These are phyloP conservation scores for Cucurbita moschata DNA, from an alignment of 306 rosid species.

Conservation along the genomic window DNA sequence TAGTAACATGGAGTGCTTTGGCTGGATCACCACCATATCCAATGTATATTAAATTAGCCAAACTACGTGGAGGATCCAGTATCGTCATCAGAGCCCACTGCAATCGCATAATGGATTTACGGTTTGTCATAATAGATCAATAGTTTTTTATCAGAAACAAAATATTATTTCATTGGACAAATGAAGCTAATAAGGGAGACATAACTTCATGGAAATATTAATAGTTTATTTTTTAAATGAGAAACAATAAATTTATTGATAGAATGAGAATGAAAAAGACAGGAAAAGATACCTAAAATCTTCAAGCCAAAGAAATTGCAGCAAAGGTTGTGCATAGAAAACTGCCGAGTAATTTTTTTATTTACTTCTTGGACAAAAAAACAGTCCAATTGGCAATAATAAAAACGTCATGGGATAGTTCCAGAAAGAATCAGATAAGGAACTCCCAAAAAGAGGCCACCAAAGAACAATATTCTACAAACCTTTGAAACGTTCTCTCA, in stretches of 20 bases:
- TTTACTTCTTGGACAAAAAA: not conserved
- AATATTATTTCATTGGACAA: not conserved
- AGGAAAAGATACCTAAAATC: not conserved
- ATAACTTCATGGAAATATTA: not conserved
- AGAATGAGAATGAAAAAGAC: not conserved
- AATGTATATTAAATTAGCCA: conserved; percentile 76
- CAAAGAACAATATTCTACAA: not conserved
- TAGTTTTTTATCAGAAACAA: not conserved
- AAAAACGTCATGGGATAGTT: not conserved
- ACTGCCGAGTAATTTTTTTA: not conserved
- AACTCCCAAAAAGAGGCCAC: not conserved
- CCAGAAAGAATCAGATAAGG: not conserved
- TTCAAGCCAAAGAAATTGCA: not conserved
- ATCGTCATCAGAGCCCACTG: conserved; percentile 97
- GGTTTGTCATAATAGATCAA: conserved; percentile 1
- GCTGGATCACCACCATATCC: conserved; percentile 83
- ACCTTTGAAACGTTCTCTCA: not conserved
- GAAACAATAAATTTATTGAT: not conserved
- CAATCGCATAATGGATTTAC: conserved; percentile 11
- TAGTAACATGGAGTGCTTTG: conserved; percentile 60
- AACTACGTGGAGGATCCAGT: conserved; percentile 50
- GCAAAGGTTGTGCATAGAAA: not conserved
- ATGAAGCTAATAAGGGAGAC: not conserved
- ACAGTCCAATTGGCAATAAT: not conserved
- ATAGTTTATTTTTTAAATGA: not conserved